Evolutionary conservation across 2,329 filamentous ascomycete genomes (phyloP), one percentile per base, ranked within the genome.

Genomic region (Trichoderma brevicompactum): DNA sequence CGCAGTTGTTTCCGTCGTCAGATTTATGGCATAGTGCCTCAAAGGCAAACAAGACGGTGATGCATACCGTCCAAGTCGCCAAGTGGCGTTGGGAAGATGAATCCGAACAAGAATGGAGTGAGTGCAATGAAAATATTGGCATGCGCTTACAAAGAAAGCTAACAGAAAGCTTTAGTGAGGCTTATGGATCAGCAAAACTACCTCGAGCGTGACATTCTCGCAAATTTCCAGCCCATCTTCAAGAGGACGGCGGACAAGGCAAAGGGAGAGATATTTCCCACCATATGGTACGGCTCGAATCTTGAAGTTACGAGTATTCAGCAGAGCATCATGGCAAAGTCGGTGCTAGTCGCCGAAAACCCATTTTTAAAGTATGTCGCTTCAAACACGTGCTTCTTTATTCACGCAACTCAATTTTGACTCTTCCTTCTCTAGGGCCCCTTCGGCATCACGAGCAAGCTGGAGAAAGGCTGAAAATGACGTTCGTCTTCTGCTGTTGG

Each of bases 221-320:
- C 44, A 3, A 70, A 73, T 10, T 75, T 75, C 36, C 72, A 73
- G n/a, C 78, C 78, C 17, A 74, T 78, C 13, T 75, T 75, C 53
- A 71, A 72, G 17, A 72, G 72, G 7, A 52, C 74, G 7, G 76
- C 78, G 1, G 75, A 79, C 41, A 73, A 77, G 48, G 68, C 75
- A 7, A 73, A 71, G 44, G 78, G 78, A 36, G 77, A 79, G 49
- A 79, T 79, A 5, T 79, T 79, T 44, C 78, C 78, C 3, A 75
- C 73, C 5, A 73, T 78, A 3, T 79, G 78, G 78, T 79, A 78
- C 67, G 72, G 72, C 2, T 78, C 77, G 3, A 76, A 74, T 28
- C 74, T 79, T 5, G 77, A 79, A 44, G 74, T 79, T 13, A 79
- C 77, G n/a, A 79, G 73, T 65, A 74, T 78, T 64, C 78, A 79